phyloP scores from a whole-genome alignment of 257 asterid genomes.

The Solanum chilense region DNA sequence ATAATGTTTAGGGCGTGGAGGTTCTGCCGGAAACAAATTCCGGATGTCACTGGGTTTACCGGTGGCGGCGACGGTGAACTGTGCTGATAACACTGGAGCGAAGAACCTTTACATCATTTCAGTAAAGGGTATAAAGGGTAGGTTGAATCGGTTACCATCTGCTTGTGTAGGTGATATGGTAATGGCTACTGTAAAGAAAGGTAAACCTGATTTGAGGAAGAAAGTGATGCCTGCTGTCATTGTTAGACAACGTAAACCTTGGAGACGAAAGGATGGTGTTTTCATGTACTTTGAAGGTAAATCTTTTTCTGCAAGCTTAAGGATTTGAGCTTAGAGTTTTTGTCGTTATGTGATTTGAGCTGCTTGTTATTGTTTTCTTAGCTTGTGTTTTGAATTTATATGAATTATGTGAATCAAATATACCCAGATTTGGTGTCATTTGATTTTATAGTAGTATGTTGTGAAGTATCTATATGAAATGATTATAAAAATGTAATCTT shows the following conservation, averaged over 20 bases:
- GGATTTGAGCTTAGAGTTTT: neutral
- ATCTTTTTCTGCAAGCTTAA: neutral
- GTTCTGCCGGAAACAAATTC: slow-evolving; percentile 59
- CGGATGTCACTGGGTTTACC: slow-evolving; percentile 61
- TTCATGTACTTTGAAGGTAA: slow-evolving; percentile 55
- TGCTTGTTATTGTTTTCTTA: neutral
- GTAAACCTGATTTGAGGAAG: slow-evolving; percentile 59
- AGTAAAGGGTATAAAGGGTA: slow-evolving; percentile 52
- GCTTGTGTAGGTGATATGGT: slow-evolving; percentile 72
- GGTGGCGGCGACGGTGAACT: slow-evolving; percentile 60
- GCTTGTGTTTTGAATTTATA: neutral
- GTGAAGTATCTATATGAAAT: neutral
- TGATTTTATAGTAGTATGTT: neutral
- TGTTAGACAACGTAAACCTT: slow-evolving; percentile 52
- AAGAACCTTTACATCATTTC: slow-evolving; percentile 51
- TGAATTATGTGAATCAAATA: neutral
- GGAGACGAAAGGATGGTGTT: slow-evolving; percentile 62
- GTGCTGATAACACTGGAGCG: slow-evolving; percentile 47
- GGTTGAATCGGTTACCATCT: slow-evolving; percentile 52
- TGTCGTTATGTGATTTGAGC: neutral
- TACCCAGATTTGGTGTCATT: neutral
- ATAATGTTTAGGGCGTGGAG: slow-evolving; percentile 41
- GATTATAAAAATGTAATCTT: neutral
- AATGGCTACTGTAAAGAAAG: slow-evolving; percentile 65
- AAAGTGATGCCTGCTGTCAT: slow-evolving; percentile 71